These are phyloP conservation scores for Neonectria sp. DNA, from an alignment of 2,329 filamentous ascomycete species.

Conservation along the genomic window DNA sequence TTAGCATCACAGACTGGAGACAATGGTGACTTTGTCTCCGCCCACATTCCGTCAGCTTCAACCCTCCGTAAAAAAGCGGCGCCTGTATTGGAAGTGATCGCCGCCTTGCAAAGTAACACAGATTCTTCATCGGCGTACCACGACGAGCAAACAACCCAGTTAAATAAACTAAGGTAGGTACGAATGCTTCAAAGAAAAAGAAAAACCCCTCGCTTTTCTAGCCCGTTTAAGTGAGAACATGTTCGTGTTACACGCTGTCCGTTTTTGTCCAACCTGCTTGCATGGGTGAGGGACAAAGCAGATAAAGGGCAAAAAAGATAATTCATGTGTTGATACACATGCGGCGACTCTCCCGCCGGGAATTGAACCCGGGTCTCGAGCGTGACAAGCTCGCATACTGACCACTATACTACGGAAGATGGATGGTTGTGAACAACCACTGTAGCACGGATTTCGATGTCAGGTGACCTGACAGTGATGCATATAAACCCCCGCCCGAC, in stretches of 20 bases:
- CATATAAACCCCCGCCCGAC: neutral
- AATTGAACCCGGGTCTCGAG: constrained; percentile 33
- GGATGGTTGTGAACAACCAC: constrained; percentile 18
- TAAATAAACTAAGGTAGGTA: neutral
- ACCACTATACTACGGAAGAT: constrained; percentile 49
- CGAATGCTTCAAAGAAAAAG: neutral
- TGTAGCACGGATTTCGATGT: constrained; percentile 6
- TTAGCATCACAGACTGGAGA: neutral
- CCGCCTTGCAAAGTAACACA: neutral
- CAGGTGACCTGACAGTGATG: neutral
- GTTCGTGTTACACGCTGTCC: neutral
- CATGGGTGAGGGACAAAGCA: neutral
- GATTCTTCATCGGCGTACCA: neutral
- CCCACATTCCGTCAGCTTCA: constrained; percentile 4
- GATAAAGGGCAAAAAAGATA: constrained; percentile 19
- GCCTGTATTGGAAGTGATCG: neutral
- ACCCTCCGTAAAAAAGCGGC: neutral
- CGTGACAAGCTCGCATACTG: constrained; percentile 36
- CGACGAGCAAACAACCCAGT: neutral
- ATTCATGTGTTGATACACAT: constrained; percentile 5
- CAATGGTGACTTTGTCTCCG: neutral
- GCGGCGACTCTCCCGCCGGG: constrained; percentile 32
- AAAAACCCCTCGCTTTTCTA: neutral
- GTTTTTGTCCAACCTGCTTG: neutral
- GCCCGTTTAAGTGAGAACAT: neutral